A percentile compares a stretch with the other conserved stretches of the same genome.
These are phyloP conservation scores for Prunella vulgaris DNA, from an alignment of 257 asterid genomes.

Conservation along the genomic window DNA sequence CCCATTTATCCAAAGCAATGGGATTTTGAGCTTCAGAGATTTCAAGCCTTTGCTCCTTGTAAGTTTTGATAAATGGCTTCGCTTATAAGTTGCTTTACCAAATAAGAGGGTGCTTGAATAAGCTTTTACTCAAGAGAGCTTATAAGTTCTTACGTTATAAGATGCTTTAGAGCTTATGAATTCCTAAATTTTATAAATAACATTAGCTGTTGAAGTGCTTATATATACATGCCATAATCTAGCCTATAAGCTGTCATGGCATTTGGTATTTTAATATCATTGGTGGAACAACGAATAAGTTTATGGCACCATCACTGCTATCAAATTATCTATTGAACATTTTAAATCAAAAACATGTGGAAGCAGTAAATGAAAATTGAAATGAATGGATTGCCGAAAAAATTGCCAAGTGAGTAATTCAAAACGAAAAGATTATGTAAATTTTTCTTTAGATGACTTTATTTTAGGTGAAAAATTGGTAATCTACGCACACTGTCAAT, in stretches of 20 bases:
- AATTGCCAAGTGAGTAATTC: not conserved
- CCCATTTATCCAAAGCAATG: not conserved
- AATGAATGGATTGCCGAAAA: not conserved
- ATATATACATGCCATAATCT: not conserved
- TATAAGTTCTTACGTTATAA: not conserved
- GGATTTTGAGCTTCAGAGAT: conserved; percentile 12
- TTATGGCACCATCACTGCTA: not conserved
- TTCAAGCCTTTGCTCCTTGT: conserved; percentile 5
- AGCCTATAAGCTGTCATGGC: not conserved
- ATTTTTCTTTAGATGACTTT: not conserved
- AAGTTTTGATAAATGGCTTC: conserved; percentile 4
- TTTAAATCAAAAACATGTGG: not conserved
- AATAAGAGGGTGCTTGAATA: not conserved
- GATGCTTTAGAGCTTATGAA: not conserved
- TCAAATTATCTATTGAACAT: not conserved
- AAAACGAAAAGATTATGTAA: not conserved
- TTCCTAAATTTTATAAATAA: not conserved
- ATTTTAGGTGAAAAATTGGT: not conserved
- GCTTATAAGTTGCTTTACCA: conserved; percentile 1
- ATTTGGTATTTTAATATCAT: not conserved
- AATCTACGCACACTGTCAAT: not conserved
- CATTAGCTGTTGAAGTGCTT: not conserved
- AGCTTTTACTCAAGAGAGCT: not conserved
- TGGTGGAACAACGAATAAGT: not conserved
- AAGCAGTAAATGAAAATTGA: not conserved